These are phyloP conservation scores for bread wheat (Triticum aestivum) DNA, from an alignment of 176 grass and related monocot species.

Conservation along the genomic window DNA sequence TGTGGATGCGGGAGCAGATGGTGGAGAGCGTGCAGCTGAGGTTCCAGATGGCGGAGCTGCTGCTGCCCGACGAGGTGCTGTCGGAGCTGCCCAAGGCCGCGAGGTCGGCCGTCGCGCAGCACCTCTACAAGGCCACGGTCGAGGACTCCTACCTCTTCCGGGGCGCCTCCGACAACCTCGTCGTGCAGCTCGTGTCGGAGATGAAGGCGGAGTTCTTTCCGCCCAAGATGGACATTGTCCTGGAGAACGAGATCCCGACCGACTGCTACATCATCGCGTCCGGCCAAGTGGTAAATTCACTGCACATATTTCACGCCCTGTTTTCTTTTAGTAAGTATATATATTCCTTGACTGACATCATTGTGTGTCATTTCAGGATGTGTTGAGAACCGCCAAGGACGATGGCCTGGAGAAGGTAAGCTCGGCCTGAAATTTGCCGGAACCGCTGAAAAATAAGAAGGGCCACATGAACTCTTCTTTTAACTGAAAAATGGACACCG, in stretches of 20 bases:
- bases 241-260: slow-evolving; percentile 44
- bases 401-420: slow-evolving; percentile 36
- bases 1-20: slow-evolving; percentile 32
- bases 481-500: background rate
- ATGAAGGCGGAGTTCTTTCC: slow-evolving; percentile 49
- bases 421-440: too few species aligned
- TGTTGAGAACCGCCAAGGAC: background rate
- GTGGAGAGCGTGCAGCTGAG: slow-evolving; percentile 48
- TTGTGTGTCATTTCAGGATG: slow-evolving; percentile 9
- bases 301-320: too few species aligned
- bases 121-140: slow-evolving; percentile 39
- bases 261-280: slow-evolving; percentile 60
- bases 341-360: background rate
- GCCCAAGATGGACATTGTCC: slow-evolving; percentile 47
- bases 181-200: slow-evolving; percentile 45
- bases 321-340: background rate
- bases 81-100: slow-evolving; percentile 52
- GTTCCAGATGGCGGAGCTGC: slow-evolving; percentile 42
- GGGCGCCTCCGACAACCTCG: slow-evolving; percentile 33
- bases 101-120: slow-evolving; percentile 32
- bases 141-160: slow-evolving; percentile 45
- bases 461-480: background rate
- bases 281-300: slow-evolving; percentile 35
- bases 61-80: slow-evolving; percentile 39
- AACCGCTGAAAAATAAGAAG: background rate